phyloP scores from a whole-genome alignment of 345 rosid genomes.

The Adansonia digitata region DNA sequence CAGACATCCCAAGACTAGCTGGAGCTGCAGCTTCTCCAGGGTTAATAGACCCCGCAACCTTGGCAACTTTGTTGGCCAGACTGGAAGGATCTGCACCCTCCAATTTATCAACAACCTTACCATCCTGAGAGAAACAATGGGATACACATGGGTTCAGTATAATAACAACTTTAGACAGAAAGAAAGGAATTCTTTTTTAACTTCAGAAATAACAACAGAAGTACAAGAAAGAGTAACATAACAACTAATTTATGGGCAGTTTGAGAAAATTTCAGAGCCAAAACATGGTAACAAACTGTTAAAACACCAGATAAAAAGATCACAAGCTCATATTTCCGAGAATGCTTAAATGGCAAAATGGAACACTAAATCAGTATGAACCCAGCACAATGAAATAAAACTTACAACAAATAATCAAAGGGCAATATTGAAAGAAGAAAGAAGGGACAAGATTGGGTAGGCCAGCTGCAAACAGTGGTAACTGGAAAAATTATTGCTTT shows the following conservation, averaged over 20 bases:
- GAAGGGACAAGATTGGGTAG: not conserved
- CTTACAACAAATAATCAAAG: not conserved
- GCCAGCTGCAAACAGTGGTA: not conserved
- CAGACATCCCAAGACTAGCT: conserved; percentile 97
- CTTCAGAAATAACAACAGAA: not conserved
- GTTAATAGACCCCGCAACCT: conserved; percentile 56
- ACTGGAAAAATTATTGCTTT: not conserved
- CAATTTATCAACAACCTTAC: conserved; percentile 67
- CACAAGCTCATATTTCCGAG: not conserved
- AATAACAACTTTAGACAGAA: not conserved
- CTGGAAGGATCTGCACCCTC: conserved; percentile 97
- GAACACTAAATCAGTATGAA: not conserved
- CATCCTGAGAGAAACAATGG: conserved; percentile 47
- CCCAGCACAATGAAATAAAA: not conserved
- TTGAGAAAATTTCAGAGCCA: not conserved
- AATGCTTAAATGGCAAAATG: not conserved
- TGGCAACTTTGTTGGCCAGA: conserved; percentile 90
- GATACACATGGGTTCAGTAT: not conserved
- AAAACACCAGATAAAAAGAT: not conserved
- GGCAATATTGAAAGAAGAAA: not conserved
- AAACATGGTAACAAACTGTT: not conserved
- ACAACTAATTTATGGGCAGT: not conserved
- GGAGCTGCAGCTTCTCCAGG: conserved; percentile 87
- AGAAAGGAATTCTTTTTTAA: not conserved
- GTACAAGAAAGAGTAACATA: not conserved